Base-by-base conservation (phyloP, 2,329 filamentous ascomycete genomes). In the Xylogone sp. region DNA sequence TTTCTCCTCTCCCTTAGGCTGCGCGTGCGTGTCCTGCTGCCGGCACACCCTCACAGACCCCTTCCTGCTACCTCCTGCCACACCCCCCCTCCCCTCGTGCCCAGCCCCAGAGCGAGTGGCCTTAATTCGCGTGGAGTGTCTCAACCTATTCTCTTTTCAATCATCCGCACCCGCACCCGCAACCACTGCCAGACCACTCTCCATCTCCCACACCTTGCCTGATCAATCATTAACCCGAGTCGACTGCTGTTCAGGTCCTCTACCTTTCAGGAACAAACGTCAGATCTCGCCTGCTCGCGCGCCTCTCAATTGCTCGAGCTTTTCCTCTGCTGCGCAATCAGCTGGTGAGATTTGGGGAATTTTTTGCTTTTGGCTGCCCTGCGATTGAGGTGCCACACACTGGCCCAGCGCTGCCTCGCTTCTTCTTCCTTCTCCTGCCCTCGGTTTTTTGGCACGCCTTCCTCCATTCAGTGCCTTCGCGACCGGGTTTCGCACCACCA, bases 401-500 rank as follows among this genome's bases (percentile, higher is more conserved):
- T 49, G 43, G 45, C 24, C 46, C 46, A 49, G 20, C 21, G 29
- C 45, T 42, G 22, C 31, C 55, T 61, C 59, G 61, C 57, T 53
- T 62, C 56, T 47, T 57, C 55, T 59, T 56, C 55, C 49, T 9
- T 7, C 8, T 39, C 24, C n/a, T n/a, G n/a, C n/a, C 10, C 24
- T 39, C 34, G 34, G 12, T 7, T 18, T 16, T 13, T 13, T n/a
- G n/a, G 34, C 57, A 61, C 63, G 62, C 64, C 63, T 63, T 59
- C 60, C 64, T 65, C 56, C 56, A 64, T 67, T 55, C 59, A 64
- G 63, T 49, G 34, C 48, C 52, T 59, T 59, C 57, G 59, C 62
- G 59, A 65, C 64, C 60, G 61, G 61, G 62, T 64, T 58, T 62
- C 63, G 57, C 59, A 61, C 55, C 57, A 62, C 56, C 62, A 61